These are phyloP conservation scores for Geotrichum armillariae DNA, from an alignment of 1,139 yeast species.

Conservation along the genomic window DNA sequence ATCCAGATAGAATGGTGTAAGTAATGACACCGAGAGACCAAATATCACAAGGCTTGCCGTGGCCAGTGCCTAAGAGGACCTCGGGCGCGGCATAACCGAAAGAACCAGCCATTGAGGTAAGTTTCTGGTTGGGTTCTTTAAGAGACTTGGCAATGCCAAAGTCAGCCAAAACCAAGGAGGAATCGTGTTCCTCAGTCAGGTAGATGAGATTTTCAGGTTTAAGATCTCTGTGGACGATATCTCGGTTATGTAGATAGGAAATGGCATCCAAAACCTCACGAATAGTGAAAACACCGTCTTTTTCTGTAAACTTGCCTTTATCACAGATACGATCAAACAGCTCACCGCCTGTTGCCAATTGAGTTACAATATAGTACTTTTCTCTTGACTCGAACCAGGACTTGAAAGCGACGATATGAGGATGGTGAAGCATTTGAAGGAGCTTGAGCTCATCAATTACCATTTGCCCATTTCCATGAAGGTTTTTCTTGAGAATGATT, in stretches of 20 bases:
- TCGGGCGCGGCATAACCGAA: conserved; percentile 97
- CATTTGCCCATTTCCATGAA: conserved; percentile 71
- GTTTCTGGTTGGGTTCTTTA: conserved; percentile 57
- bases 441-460: conserved; percentile 75
- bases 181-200: conserved; percentile 52
- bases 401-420: conserved; percentile 76
- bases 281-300: conserved; percentile 72
- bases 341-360: conserved; percentile 89
- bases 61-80: conserved; percentile 72
- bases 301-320: conserved; percentile 78
- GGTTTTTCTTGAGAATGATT: conserved; percentile 76
- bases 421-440: conserved; percentile 65
- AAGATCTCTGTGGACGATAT: conserved; percentile 87
- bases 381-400: conserved; percentile 89
- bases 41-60: conserved; percentile 88
- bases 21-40: conserved; percentile 94
- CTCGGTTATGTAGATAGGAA: conserved; percentile 64
- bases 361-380: conserved; percentile 45
- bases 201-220: conserved; percentile 88
- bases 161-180: conserved; percentile 81
- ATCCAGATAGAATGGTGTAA: conserved; percentile 87
- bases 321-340: conserved; percentile 78
- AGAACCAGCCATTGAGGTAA: conserved; percentile 82
- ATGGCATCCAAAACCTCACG: conserved; percentile 73
- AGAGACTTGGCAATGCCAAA: conserved; percentile 87